Percentiles rank a stretch among this genome's conserved stretches.
These are phyloP conservation scores for Backusella sp. DNA, from an alignment of 192 early-diverging fungal species.

Conservation along the genomic window DNA sequence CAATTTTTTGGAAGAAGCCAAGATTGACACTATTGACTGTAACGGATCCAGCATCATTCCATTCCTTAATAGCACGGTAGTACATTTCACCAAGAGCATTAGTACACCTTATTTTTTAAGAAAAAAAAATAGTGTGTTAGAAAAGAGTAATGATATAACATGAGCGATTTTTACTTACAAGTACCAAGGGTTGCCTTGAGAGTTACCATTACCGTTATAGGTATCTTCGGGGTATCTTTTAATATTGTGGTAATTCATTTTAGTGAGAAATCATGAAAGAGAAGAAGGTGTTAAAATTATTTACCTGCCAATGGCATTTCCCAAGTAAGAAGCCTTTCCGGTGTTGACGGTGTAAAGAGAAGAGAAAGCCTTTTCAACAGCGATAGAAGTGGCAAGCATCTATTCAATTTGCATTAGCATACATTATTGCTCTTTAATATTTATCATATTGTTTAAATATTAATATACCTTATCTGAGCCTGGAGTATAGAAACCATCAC, in stretches of 20 bases:
- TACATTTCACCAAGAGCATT: conserved; percentile 61
- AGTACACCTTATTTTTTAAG: conserved; percentile 29
- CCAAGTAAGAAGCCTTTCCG: conserved; percentile 20
- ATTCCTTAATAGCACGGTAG: conserved; percentile 47
- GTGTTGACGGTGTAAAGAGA: conserved; percentile 52
- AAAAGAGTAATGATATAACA: neutral
- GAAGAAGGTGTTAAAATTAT: neutral
- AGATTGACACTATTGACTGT: conserved; percentile 38
- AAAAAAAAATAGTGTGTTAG: neutral
- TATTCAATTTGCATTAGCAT: neutral
- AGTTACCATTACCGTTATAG: conserved; percentile 64
- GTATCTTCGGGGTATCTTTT: conserved; percentile 71
- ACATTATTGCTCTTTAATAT: neutral
- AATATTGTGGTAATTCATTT: neutral
- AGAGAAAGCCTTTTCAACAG: conserved; percentile 29
- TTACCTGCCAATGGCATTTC: conserved; percentile 60
- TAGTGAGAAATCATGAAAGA: neutral
- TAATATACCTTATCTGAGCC: conserved; percentile 29
- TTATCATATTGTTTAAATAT: neutral
- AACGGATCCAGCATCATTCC: conserved; percentile 21
- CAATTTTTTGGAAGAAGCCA: conserved; percentile 37
- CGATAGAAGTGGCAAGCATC: conserved; percentile 33
- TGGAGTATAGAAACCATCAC: conserved; percentile 36
- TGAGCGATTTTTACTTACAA: conserved; percentile 44
- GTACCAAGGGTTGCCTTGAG: conserved; percentile 76